These are phyloP conservation scores for Sporothrix variecibatus DNA, from an alignment of 2,329 filamentous ascomycete species.

Conservation along the genomic window DNA sequence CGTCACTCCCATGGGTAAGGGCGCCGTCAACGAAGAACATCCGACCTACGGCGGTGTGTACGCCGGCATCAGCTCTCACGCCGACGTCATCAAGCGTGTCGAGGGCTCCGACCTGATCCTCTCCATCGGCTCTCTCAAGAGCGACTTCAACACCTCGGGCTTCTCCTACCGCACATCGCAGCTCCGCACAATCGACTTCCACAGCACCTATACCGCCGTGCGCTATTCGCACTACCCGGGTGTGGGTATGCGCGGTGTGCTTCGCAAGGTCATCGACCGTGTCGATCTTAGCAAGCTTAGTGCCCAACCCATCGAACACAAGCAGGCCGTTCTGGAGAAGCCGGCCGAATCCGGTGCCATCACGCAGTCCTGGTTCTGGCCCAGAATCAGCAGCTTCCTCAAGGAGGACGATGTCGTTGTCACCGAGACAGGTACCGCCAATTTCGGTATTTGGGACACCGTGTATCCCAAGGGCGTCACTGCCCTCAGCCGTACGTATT, in stretches of 20 bases:
- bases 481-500: slow-evolving; percentile 50
- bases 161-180: slow-evolving; percentile 79
- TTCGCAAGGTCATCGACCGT: slow-evolving; percentile 67
- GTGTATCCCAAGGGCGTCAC: slow-evolving; percentile 76
- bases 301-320: slow-evolving; percentile 54
- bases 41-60: slow-evolving; percentile 83
- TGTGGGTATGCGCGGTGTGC: slow-evolving; percentile 74
- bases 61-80: slow-evolving; percentile 72
- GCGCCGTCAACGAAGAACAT: slow-evolving; percentile 75
- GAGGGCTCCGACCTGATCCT: slow-evolving; percentile 72
- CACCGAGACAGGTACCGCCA: slow-evolving; percentile 84
- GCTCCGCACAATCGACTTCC: slow-evolving; percentile 78
- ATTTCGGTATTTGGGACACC: slow-evolving; percentile 86
- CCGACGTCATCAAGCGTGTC: slow-evolving; percentile 63
- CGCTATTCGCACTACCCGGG: slow-evolving; percentile 78
- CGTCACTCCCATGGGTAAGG: slow-evolving; percentile 89
- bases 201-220: slow-evolving; percentile 72
- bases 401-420: slow-evolving; percentile 71
- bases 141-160: slow-evolving; percentile 79
- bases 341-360: slow-evolving; percentile 28
- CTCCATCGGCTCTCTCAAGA: slow-evolving; percentile 66
- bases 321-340: slow-evolving; percentile 44
- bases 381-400: slow-evolving; percentile 32
- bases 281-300: slow-evolving; percentile 61
- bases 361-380: slow-evolving; percentile 33